phyloP scores from a whole-genome alignment of 306 rosid species.

The Phaseolus lunatus region DNA sequence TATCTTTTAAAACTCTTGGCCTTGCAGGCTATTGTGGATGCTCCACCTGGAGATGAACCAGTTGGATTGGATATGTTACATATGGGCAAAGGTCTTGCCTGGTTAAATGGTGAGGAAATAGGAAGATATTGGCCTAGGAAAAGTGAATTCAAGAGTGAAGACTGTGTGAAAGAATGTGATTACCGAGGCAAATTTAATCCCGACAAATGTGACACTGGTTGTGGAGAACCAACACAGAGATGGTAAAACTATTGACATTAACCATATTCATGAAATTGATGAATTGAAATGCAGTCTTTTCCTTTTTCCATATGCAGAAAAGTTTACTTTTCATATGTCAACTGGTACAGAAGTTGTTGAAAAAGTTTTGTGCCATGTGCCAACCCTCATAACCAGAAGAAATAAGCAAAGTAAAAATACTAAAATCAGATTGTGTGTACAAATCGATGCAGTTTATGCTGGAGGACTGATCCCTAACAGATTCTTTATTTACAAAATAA shows the following conservation, averaged over 20 bases:
- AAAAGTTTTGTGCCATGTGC: conserved; percentile 20
- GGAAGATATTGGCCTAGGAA: conserved; percentile 95
- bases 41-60: conserved; percentile 82
- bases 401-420: conserved; percentile 20
- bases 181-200: conserved; percentile 89
- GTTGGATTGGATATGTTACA: conserved; percentile 89
- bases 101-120: conserved; percentile 98
- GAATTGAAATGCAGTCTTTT: conserved; percentile 21
- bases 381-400: conserved; percentile 16
- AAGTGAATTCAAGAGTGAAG: conserved; percentile 58
- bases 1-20: conserved; percentile 24
- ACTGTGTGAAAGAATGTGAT: conserved; percentile 81
- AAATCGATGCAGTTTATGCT: not conserved
- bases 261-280: conserved; percentile 19
- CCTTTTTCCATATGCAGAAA: not conserved
- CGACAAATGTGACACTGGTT: conserved; percentile 84
- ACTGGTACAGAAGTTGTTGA: conserved; percentile 29
- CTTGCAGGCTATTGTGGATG: conserved; percentile 74
- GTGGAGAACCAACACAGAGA: conserved; percentile 93
- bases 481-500: conserved; percentile 11
- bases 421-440: not conserved
- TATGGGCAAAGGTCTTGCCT: conserved; percentile 97
- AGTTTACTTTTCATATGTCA: not conserved
- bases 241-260: conserved; percentile 57
- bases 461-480: conserved; percentile 10